phyloP scores from a whole-genome alignment of 371 early-diverging fungal genomes.

The Mucor velutinosus region DNA sequence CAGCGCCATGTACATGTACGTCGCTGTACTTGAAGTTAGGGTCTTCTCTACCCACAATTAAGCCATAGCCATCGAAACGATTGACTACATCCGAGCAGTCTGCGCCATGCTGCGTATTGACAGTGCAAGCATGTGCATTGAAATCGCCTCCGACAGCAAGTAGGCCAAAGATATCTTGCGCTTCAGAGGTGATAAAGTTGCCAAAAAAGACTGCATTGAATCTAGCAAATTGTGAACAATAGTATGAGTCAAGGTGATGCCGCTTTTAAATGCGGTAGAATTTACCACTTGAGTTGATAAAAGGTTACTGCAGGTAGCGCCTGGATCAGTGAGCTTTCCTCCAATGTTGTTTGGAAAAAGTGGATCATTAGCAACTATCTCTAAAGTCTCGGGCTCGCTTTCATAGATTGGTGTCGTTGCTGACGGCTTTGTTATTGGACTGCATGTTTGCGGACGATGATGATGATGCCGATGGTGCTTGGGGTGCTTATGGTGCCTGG shows the following conservation, averaged over 20 bases:
- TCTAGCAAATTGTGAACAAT: background rate
- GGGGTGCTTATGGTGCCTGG: background rate
- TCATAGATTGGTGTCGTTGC: background rate
- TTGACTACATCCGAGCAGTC: background rate
- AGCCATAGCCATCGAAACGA: background rate
- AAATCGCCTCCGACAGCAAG: constrained; percentile 18
- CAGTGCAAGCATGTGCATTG: background rate
- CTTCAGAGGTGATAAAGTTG: constrained; percentile 7
- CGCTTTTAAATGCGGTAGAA: too few species aligned
- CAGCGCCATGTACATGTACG: constrained; percentile 16
- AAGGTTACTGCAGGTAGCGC: too few species aligned
- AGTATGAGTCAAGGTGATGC: background rate
- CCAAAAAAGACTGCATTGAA: constrained; percentile 22
- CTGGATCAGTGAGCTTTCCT: too few species aligned
- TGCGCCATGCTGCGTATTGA: constrained; percentile 5
- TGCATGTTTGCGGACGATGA: background rate
- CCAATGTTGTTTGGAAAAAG: too few species aligned
- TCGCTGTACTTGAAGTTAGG: background rate
- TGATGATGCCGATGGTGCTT: background rate
- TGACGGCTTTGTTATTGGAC: background rate
- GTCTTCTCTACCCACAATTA: constrained; percentile 9
- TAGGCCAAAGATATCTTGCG: constrained; percentile 8
- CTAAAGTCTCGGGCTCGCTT: too few species aligned
- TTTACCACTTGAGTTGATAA: too few species aligned
- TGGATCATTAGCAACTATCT: too few species aligned